Base-by-base conservation (phyloP, 2,329 filamentous ascomycete genomes). In the Fusarium tupiense region DNA sequence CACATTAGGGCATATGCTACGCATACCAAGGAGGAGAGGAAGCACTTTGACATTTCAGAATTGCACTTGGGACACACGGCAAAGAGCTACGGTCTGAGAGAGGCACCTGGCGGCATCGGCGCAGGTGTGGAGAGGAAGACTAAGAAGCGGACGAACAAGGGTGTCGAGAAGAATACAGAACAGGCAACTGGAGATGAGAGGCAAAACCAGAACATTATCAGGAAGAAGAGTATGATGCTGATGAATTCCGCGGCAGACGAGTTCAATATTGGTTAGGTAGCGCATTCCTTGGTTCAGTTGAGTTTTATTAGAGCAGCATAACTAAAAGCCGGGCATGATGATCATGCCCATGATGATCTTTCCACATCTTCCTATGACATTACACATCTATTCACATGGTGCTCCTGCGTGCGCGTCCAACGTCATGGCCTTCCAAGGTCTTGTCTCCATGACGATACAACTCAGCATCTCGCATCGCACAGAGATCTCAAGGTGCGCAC, bases 1-100 rank as follows among this genome's bases (percentile, higher is more conserved):
- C 95, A 98, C 79, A 92, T 99, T 62, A 89, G 96, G 62, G 96
- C 96, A 2, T 99, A 99, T 81, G 95, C 96, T 6, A 99, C 96
- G 1, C 96, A 99, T 82, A 90, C 96, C 35, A 92, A 93, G 37
- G 91, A 92, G 49, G 96, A 99, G 84, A 89, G 96, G 60, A 86
- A 87, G 60, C 95, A 93, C 81, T 99, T 99, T 82, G 94, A 98
- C 82, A 97, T 98, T 83, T 95, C 94, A 69, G 90, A 94, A 78
- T 85, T 99, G 53, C 96, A 99, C 82, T 85, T 98, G 13, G 96
- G 96, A 7, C 96, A 99, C 86, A 86, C 96, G 74, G 96, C 96
- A 13, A 99, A 99, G 86, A 94, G 93, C 33, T 99, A 97, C 81
- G 96, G 92, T 4, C 85, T 99, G 75, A 89, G 97, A 73, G 96